Evolutionary conservation across 2,329 filamentous ascomycete species (phyloP), one percentile per base, ranked within the genome.

Genomic region (Elsinoe ampelina): DNA sequence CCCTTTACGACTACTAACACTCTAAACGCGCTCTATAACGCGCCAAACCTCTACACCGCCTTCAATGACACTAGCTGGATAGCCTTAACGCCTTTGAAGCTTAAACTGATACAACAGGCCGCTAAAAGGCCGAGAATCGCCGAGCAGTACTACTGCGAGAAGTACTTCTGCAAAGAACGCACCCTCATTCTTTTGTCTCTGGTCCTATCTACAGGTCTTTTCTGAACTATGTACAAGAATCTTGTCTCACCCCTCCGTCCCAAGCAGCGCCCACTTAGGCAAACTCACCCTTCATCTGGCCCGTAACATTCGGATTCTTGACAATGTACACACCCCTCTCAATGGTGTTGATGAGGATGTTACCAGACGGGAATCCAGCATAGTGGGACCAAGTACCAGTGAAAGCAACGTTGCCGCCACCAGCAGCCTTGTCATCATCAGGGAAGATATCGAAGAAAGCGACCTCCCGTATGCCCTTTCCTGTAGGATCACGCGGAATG

Each of bases 381-480:
- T 77, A 80, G 51, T 72, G 71, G 22, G 71, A 75, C 77, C 77
- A 80, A 1, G 73, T 73, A 3, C 72, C 76, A 51, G 30, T 54
- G 54, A 57, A 65, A 42, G 62, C 63, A n/a, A 75, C 69, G 2
- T 59, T 55, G 10, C 52, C 52, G 22, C 52, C 52, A 1, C 76
- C 73, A 39, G 72, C 70, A n/a, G 64, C 55, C 22, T 63, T 60
- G 42, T 80, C 76, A 60, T 80, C 77, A 60, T 77, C 77, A 1
- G 76, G 77, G 64, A 76, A 73, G 38, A 76, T 72, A 51, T 80
- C 77, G 56, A 79, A 79, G 67, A 70, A 78, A 1, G 72, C 77
- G 0, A 73, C 71, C 63, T 78, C 74, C 42, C 71, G 69, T n/a
- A 79, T 69, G 2, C 66, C 64, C 13, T 64, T 67, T n/a, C 76